phyloP scores from a whole-genome alignment of 163 green algal genomes.

The Chloromonas sp. region DNA sequence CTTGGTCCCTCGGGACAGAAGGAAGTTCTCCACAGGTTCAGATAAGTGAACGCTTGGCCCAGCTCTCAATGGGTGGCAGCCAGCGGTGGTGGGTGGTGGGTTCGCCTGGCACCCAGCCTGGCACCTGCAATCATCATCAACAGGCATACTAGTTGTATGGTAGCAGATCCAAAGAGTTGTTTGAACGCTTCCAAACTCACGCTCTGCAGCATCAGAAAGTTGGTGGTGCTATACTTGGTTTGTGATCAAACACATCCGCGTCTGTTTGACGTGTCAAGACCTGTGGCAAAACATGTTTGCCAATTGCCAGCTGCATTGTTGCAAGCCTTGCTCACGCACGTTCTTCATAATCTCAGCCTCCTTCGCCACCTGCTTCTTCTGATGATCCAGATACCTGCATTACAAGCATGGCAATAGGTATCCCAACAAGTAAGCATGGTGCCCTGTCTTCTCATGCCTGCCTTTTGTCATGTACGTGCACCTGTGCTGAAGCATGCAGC shows the following conservation, averaged over 20 bases:
- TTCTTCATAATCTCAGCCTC: slow-evolving; percentile 75
- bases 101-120: slow-evolving; percentile 51
- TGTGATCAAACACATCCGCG: no score
- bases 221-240: no score
- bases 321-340: slow-evolving; percentile 20
- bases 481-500: no score
- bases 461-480: no score
- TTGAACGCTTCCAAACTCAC: no score
- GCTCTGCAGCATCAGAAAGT: no score
- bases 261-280: no score
- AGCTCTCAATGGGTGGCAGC: slow-evolving; percentile 36
- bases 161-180: background rate
- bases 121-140: slow-evolving; percentile 31
- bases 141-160: background rate
- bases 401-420: background rate
- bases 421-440: background rate
- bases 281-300: no score
- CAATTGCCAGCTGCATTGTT: no score
- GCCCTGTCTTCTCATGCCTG: background rate
- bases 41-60: slow-evolving; percentile 31
- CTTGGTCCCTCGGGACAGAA: background rate
- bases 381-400: slow-evolving; percentile 45
- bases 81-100: slow-evolving; percentile 28
- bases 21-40: slow-evolving; percentile 5
- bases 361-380: slow-evolving; percentile 37